Base-by-base conservation (phyloP, 441 rosid species). In the Isatis lusitanica region DNA sequence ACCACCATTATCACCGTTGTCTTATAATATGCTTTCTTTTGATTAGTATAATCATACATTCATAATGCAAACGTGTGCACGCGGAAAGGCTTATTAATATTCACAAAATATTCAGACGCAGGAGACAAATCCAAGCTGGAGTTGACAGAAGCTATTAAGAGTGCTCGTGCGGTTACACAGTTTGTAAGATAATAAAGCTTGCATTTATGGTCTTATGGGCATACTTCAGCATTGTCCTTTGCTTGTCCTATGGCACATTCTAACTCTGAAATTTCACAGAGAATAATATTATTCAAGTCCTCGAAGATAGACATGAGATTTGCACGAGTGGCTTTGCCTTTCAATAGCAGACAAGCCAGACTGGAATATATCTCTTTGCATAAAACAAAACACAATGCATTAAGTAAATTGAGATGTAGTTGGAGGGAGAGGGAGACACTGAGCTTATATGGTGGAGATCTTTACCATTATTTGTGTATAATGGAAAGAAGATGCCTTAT, bases 121-220 rank as follows among this genome's bases (percentile, higher is more conserved):
- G 65, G 48, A 63, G 67, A 63, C 67, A 42, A 62, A 52, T 12
- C 51, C 69, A 63, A 71, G 69, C 63, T 62, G 74, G 30, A 61
- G 11, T 7, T 36, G 31, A 9, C 50, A 53, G 63, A 52, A 71
- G 26, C 46, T 52, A 63, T 30, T 42, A n/a, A 52, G 55, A 72
- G 69, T 62, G 75, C 69, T 62, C 75, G 75, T 62, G 75, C 10
- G 44, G 62, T 71, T 26, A 39, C 52, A 52, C 39, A 26, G 28
- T 51, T 62, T 61, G 5, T 28, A 39, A 36, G 58, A 46, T 35
- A 58, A 36, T 7, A 24, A 39, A 59, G 35, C 16, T 52, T 52
- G 30, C 18, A 30, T 53, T 51, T 28, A 53, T n/a, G 39, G 21
- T n/a, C 18, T 53, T 28, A 28, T 28, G 18, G 11, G 58, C 36